These are phyloP conservation scores for Porcisia hertigi DNA, from an alignment of 208 protist species.

Conservation along the genomic window DNA sequence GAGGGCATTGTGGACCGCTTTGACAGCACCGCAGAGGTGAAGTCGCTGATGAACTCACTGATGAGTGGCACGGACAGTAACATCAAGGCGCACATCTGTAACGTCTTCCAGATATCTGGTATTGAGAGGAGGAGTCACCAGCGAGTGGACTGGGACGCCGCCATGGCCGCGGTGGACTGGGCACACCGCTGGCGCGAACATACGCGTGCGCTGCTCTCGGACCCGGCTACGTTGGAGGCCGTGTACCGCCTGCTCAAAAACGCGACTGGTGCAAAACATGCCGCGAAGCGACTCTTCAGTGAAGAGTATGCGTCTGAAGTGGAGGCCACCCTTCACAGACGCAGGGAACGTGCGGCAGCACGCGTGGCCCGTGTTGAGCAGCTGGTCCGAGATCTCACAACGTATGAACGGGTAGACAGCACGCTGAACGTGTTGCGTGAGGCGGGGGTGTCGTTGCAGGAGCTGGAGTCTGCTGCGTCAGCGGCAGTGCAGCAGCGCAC, in stretches of 20 bases:
- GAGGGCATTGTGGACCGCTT: conserved; percentile 48
- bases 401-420: conserved; percentile 53
- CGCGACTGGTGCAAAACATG: conserved; percentile 57
- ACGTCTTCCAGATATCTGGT: conserved; percentile 44
- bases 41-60: conserved; percentile 64
- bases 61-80: conserved; percentile 42
- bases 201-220: conserved; percentile 43
- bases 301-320: conserved; percentile 53
- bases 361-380: conserved; percentile 24
- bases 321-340: conserved; percentile 38
- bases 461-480: conserved; percentile 38
- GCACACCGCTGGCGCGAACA: conserved; percentile 53
- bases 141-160: conserved; percentile 55
- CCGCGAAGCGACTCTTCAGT: conserved; percentile 46
- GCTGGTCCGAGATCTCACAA: conserved; percentile 56
- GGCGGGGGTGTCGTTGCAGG: conserved; percentile 43
- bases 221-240: conserved; percentile 41
- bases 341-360: conserved; percentile 33
- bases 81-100: conserved; percentile 40
- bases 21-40: conserved; percentile 68
- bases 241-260: conserved; percentile 58
- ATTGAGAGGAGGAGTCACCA: not conserved
- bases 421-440: conserved; percentile 50
- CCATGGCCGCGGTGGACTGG: conserved; percentile 72
- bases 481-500: conserved; percentile 14